Conservation (phyloP, 768 basidiomycete species). For the Podaxis pistillaris region DNA sequence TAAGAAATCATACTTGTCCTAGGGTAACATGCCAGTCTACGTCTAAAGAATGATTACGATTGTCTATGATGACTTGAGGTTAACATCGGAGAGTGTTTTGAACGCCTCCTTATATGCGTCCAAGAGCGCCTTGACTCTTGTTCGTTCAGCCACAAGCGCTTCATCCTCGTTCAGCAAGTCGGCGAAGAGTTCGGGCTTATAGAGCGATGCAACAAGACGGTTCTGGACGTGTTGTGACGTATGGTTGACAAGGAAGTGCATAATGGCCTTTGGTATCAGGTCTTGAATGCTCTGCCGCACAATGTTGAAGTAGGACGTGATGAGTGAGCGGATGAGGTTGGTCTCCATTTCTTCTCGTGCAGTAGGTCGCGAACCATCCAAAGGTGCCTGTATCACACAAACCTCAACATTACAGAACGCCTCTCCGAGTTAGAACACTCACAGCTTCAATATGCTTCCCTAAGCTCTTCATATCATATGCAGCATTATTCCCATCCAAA, state of each 20-base stretch:
- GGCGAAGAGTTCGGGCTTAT: constrained; percentile 91
- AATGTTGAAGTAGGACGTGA: constrained; percentile 94
- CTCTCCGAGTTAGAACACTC: constrained; percentile 32
- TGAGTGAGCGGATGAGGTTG: constrained; percentile 88
- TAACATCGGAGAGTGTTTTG: constrained; percentile 82
- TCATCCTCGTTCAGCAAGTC: constrained; percentile 96
- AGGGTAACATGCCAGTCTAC: constrained; percentile 10
- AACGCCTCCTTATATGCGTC: constrained; percentile 97
- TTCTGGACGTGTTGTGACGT: constrained; percentile 98
- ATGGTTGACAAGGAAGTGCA: constrained; percentile 96
- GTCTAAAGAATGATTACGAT: constrained; percentile 2
- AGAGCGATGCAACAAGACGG: constrained; percentile 88
- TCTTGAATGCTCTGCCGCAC: constrained; percentile 97
- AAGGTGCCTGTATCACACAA: constrained; percentile 44
- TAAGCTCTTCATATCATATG: constrained; percentile 98
- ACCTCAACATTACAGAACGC: constrained; percentile 9
- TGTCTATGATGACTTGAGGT: constrained; percentile 58
- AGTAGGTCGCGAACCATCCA: constrained; percentile 64
- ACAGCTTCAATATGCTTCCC: constrained; percentile 98
- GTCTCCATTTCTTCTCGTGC: constrained; percentile 96
- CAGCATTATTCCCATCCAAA: constrained; percentile 76
- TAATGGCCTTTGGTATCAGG: constrained; percentile 95
- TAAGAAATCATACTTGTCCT: constrained; percentile 8
- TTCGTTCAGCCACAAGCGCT: constrained; percentile 87
- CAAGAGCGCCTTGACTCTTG: constrained; percentile 89